A percentile compares a stretch with the other conserved stretches of the same genome.
Evolutionary conservation across 2,329 filamentous ascomycete genomes (phyloP).

Genomic region (Cladobotryum protrusum): DNA sequence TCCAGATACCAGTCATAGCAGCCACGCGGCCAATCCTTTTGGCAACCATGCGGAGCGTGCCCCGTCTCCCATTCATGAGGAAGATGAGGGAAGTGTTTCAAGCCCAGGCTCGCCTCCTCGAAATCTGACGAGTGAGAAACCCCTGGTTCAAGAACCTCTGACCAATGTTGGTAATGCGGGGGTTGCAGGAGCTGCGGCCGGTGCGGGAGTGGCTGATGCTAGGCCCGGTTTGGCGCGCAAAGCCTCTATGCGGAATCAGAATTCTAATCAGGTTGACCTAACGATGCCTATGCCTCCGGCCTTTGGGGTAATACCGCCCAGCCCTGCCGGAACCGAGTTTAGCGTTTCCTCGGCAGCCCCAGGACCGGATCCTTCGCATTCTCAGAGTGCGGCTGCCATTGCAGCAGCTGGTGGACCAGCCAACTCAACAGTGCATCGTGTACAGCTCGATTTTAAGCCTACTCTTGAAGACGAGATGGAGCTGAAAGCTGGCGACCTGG

Average conservation of each 20-base stretch:
- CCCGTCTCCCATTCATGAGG: slow-evolving; percentile 35
- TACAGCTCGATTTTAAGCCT: slow-evolving; percentile 90
- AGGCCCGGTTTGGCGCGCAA: slow-evolving; percentile 41
- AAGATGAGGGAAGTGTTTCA: slow-evolving; percentile 17
- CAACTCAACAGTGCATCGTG: slow-evolving; percentile 70
- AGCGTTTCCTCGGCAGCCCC: slow-evolving; percentile 50
- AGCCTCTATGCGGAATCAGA: slow-evolving; percentile 50
- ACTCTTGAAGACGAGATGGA: slow-evolving; percentile 89
- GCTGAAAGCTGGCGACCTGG: slow-evolving; percentile 72
- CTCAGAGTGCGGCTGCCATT: slow-evolving; percentile 49
- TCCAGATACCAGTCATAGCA: slow-evolving; percentile 38
- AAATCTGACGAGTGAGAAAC: slow-evolving; percentile 4
- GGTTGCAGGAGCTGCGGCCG: slow-evolving; percentile 33
- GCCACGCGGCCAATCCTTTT: slow-evolving; percentile 64
- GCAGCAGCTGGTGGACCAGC: slow-evolving; percentile 55
- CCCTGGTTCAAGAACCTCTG: not conserved
- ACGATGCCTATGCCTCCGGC: slow-evolving; percentile 34
- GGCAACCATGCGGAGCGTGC: slow-evolving; percentile 52
- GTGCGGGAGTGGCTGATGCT: slow-evolving; percentile 32
- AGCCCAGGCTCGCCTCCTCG: slow-evolving; percentile 19
- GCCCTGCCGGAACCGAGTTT: slow-evolving; percentile 58
- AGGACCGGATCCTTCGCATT: slow-evolving; percentile 33
- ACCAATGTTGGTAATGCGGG: slow-evolving; percentile 18
- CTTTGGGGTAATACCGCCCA: slow-evolving; percentile 40
- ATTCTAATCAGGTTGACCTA: slow-evolving; percentile 47